Evolutionary conservation across 2,329 filamentous ascomycete genomes (phyloP), one percentile per base, ranked within the genome.

Genomic region (Sclerotinia nivalis): DNA sequence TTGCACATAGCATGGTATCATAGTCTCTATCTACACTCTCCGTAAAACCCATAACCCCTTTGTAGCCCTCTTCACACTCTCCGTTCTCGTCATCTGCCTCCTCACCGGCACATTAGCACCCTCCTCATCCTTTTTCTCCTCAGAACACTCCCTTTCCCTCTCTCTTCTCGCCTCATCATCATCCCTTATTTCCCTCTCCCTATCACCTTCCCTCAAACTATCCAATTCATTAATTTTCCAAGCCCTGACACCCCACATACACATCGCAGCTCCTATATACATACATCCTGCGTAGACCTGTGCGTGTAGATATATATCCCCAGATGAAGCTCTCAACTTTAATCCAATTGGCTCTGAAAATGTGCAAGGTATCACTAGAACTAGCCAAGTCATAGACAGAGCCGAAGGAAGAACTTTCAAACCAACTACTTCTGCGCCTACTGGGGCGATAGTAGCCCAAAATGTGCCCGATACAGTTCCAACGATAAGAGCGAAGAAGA

Each of bases 351-450:
- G 81, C 73, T 89, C 87, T 50, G 87, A 85, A 73, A 89, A 93
- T 0, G 90, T 92, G 18, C 87, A 87, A 0, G 92, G 92, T 13
- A 93, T 78, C 7, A 90, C 87, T 22, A 95, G 84, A 8, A 88
- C 83, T 37, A 94, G 76, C 92, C 92, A 95, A 28, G 88, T 85
- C 25, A 95, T 83, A 67, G 88, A 91, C 52, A 95, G 80, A 74
- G 87, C 88, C 18, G 89, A 87, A 0, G 92, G 90, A 2, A 94
- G 83, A 55, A 91, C 81, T 70, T 85, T 85, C 6, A 95, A 78
- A 0, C 91, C 91, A 43, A 94, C 87, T 1, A 95, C 87, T 79
- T 95, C 92, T 3, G 90, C 90, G 7, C 86, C 86, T 9, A 70
- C 62, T 4, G 69, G 69, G n/a, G 43, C 69, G n/a, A 68, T 28